These are phyloP conservation scores for Mycena leptocephala DNA, from an alignment of 768 basidiomycete genomes.

Conservation along the genomic window DNA sequence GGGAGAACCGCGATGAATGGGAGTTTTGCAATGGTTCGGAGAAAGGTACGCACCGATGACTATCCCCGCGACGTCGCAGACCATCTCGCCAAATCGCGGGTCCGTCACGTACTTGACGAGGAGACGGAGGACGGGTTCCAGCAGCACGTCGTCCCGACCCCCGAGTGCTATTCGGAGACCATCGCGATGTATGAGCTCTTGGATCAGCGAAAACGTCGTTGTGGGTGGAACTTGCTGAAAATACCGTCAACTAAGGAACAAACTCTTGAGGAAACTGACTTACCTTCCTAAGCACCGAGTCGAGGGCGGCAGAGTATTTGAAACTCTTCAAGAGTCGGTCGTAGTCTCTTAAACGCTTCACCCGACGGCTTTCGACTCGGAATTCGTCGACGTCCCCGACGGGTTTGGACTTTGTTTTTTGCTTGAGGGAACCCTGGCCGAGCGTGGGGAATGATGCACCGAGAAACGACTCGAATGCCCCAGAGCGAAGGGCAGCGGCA, in stretches of 20 bases:
- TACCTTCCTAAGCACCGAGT: constrained; percentile 91
- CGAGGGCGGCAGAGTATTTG: constrained; percentile 95
- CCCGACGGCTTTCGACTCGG: constrained; percentile 81
- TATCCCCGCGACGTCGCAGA: constrained; percentile 83
- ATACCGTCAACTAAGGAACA: constrained; percentile 13
- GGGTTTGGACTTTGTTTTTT: constrained; percentile 68
- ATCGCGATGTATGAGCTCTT: constrained; percentile 94
- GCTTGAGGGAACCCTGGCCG: constrained; percentile 65
- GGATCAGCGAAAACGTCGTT: constrained; percentile 91
- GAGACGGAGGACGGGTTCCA: constrained; percentile 93
- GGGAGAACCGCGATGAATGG: constrained; percentile 26
- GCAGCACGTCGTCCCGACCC: constrained; percentile 93
- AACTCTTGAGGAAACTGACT: constrained; percentile 28
- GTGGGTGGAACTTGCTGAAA: constrained; percentile 85
- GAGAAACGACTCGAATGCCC: constrained; percentile 80
- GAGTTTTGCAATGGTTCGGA: neutral
- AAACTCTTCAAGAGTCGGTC: constrained; percentile 93
- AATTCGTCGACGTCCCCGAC: constrained; percentile 82
- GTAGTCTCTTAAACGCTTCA: constrained; percentile 85
- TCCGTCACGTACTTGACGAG: constrained; percentile 90
- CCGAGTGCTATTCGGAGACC: constrained; percentile 89
- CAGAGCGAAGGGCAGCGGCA: constrained; percentile 61
- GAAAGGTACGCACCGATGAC: constrained; percentile 77
- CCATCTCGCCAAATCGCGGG: constrained; percentile 94
- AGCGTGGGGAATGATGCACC: constrained; percentile 68